phyloP scores from a whole-genome alignment of 345 rosid species.

The Sonneratia caseolaris region DNA sequence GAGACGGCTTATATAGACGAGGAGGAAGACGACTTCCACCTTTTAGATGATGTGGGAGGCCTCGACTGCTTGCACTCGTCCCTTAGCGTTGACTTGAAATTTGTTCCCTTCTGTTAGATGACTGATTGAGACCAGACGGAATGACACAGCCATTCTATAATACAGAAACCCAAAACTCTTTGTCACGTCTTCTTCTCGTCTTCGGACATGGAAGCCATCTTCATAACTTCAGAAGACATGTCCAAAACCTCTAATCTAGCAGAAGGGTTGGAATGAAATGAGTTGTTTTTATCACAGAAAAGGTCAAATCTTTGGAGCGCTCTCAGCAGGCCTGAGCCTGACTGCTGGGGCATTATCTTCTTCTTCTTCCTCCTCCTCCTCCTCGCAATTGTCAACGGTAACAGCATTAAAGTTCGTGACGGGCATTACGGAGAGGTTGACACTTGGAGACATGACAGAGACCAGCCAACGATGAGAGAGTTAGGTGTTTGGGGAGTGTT shows the following conservation, averaged over 20 bases:
- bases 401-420: constrained; percentile 8
- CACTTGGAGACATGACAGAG: constrained; percentile 24
- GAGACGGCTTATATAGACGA: constrained; percentile 14
- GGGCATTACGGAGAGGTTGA: constrained; percentile 15
- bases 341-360: not conserved
- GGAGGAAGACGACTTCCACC: not conserved
- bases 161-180: not conserved
- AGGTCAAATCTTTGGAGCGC: not conserved
- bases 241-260: not conserved
- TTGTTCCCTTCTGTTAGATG: constrained; percentile 9
- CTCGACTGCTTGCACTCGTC: constrained; percentile 29
- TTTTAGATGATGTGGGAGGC: constrained; percentile 39
- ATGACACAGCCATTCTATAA: not conserved
- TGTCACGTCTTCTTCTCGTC: not conserved
- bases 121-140: constrained; percentile 19
- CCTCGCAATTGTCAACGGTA: constrained; percentile 3
- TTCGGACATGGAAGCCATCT: constrained; percentile 21
- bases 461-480: not conserved
- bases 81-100: constrained; percentile 4
- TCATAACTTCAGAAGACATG: not conserved
- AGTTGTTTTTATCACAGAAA: too few relatives aligned
- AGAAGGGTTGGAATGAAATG: not conserved
- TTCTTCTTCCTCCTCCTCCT: not conserved
- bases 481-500: not conserved
- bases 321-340: not conserved